Conservation (phyloP, 2,329 filamentous ascomycete species). For the Elsinoe fawcettii region DNA sequence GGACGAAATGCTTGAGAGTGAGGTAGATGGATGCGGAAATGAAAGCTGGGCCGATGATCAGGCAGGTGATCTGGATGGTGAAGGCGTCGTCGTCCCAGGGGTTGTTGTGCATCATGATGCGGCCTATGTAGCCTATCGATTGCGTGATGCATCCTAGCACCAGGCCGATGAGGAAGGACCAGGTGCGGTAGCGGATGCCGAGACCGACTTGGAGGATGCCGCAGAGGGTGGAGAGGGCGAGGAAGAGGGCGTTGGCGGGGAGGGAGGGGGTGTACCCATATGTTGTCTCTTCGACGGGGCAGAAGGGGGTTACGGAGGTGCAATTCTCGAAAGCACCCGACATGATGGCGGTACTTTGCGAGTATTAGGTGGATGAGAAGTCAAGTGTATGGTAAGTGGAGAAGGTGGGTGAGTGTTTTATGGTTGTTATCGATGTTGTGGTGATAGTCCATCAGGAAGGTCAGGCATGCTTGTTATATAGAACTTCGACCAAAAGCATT, state of each 20-base stretch:
- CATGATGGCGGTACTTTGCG: background rate
- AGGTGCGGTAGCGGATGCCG: slow-evolving; percentile 29
- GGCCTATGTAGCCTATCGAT: slow-evolving; percentile 37
- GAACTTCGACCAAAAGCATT: background rate
- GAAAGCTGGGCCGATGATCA: slow-evolving; percentile 40
- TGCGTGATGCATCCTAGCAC: slow-evolving; percentile 37
- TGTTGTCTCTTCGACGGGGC: slow-evolving; percentile 29
- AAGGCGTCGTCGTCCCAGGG: slow-evolving; percentile 38
- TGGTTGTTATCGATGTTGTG: background rate
- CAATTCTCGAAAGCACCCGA: background rate
- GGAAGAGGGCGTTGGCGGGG: slow-evolving; percentile 34
- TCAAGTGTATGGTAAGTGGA: background rate
- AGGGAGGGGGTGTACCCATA: slow-evolving; percentile 36
- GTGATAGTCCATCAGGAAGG: background rate
- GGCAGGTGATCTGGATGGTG: slow-evolving; percentile 31
- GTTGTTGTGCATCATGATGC: slow-evolving; percentile 35
- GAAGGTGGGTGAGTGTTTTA: too few species aligned
- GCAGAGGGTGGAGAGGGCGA: slow-evolving; percentile 30
- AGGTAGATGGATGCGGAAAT: slow-evolving; percentile 41
- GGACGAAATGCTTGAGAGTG: slow-evolving; percentile 37
- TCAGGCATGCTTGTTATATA: background rate
- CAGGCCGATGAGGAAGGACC: slow-evolving; percentile 39
- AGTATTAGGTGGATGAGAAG: background rate
- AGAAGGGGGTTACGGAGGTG: slow-evolving; percentile 16
- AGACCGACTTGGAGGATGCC: slow-evolving; percentile 28